phyloP scores from a whole-genome alignment of 352 stramenopile genomes.

The Peronosclerospora sorghi region DNA sequence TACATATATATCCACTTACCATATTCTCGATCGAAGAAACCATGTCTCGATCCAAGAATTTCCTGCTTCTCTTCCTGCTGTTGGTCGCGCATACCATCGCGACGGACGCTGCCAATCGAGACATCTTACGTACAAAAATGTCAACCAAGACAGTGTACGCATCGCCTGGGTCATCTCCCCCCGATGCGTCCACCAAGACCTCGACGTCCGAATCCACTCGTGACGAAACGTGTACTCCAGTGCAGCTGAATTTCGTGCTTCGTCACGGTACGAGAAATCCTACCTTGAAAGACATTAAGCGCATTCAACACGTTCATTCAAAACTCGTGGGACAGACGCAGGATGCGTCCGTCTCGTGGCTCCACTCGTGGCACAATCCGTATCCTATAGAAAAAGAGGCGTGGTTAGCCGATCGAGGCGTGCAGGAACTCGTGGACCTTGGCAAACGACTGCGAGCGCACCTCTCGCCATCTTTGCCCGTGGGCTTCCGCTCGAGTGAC shows the following conservation, averaged over 20 bases:
- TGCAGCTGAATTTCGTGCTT: constrained; percentile 72
- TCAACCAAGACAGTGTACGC: constrained; percentile 75
- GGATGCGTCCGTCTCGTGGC: constrained; percentile 13
- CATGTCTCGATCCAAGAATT: not conserved
- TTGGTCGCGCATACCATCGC: not conserved
- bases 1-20: no score
- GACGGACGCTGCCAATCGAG: constrained; percentile 5
- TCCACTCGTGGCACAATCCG: constrained; percentile 37
- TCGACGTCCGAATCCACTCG: not conserved
- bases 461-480: constrained; percentile 18
- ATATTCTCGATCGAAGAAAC: no score
- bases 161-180: not conserved
- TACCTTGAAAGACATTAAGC: constrained; percentile 65
- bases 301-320: constrained; percentile 31
- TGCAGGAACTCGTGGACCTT: constrained; percentile 49
- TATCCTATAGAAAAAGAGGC: constrained; percentile 31
- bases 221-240: constrained; percentile 22
- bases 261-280: constrained; percentile 71
- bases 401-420: constrained; percentile 45
- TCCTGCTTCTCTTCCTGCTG: constrained; percentile 10
- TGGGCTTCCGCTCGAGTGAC: constrained; percentile 20
- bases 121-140: constrained; percentile 47
- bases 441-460: constrained; percentile 39
- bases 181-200: not conserved
- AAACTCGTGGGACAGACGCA: constrained; percentile 21